phyloP scores from a whole-genome alignment of 768 basidiomycete species.

The Phaffia tasmanica region DNA sequence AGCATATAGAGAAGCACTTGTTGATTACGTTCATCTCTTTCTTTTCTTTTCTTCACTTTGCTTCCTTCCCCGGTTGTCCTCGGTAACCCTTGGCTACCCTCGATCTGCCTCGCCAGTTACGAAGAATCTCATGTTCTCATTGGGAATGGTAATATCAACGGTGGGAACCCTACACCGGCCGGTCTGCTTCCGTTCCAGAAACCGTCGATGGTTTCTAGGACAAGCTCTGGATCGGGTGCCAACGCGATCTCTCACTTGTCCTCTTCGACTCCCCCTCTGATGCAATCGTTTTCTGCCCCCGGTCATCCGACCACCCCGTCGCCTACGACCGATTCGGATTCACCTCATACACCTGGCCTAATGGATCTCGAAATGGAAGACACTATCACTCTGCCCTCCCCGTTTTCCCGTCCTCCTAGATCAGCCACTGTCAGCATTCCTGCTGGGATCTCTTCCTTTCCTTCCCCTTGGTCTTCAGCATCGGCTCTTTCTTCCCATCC shows the following conservation, averaged over 20 bases:
- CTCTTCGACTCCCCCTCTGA: slow-evolving; percentile 20
- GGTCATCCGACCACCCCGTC: slow-evolving; percentile 18
- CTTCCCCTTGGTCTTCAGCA: slow-evolving; percentile 23
- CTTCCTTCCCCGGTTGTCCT: not conserved
- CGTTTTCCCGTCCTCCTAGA: slow-evolving; percentile 32
- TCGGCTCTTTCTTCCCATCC: slow-evolving; percentile 17
- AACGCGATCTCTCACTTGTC: slow-evolving; percentile 10
- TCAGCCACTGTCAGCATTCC: slow-evolving; percentile 3
- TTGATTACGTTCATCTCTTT: not conserved
- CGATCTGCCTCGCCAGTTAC: slow-evolving; percentile 40
- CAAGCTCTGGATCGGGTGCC: not conserved
- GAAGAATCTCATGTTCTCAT: slow-evolving; percentile 69
- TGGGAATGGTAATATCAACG: slow-evolving; percentile 8
- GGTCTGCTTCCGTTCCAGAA: slow-evolving; percentile 24
- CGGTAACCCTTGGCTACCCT: not conserved
- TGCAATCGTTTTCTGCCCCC: slow-evolving; percentile 2
- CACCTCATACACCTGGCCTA: slow-evolving; percentile 27
- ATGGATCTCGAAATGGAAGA: slow-evolving; percentile 37
- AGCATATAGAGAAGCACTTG: not conserved
- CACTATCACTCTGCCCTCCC: slow-evolving; percentile 44
- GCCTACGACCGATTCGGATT: slow-evolving; percentile 26
- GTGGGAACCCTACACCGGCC: slow-evolving; percentile 18
- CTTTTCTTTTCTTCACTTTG: not conserved
- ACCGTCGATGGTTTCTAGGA: slow-evolving; percentile 7
- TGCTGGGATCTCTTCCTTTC: not conserved